Percentiles rank a stretch among this genome's conserved stretches.
Evolutionary conservation across 2,329 filamentous ascomycete genomes (phyloP).

Genomic region (Stagonosporopsis rhizophila): DNA sequence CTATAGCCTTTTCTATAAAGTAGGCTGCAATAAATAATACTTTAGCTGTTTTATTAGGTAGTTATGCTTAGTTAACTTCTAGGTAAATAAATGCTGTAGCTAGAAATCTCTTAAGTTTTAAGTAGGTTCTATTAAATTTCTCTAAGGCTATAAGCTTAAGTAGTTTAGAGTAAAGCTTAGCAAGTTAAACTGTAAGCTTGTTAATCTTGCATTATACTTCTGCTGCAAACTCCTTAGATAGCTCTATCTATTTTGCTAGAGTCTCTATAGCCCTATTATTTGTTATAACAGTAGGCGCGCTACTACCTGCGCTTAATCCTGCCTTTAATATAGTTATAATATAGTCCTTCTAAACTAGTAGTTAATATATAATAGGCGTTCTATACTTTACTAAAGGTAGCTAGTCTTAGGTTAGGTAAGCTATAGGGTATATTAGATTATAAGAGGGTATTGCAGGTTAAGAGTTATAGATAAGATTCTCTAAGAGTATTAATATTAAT

Average conservation of each 20-base stretch:
- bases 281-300: neutral
- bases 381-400: too few species aligned
- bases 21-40: too few species aligned
- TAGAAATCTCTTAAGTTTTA: neutral
- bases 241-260: neutral
- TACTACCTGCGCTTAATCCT: neutral
- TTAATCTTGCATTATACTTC: neutral
- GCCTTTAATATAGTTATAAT: neutral
- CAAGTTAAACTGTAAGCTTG: neutral
- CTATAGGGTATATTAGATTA: too few species aligned
- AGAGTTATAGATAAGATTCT: neutral
- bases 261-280: neutral
- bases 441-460: too few species aligned
- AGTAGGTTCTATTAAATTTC: neutral
- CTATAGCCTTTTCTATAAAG: too few species aligned
- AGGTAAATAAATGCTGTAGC: neutral
- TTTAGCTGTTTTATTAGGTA: too few species aligned
- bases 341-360: neutral
- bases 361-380: neutral
- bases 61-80: neutral
- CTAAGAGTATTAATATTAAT: neutral
- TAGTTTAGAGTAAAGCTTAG: neutral
- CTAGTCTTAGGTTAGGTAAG: too few species aligned
- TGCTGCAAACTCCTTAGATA: neutral
- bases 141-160: neutral